Evolutionary conservation across 371 early-diverging fungal species (phyloP).

Genomic region (Dichotomocladium elegans): DNA sequence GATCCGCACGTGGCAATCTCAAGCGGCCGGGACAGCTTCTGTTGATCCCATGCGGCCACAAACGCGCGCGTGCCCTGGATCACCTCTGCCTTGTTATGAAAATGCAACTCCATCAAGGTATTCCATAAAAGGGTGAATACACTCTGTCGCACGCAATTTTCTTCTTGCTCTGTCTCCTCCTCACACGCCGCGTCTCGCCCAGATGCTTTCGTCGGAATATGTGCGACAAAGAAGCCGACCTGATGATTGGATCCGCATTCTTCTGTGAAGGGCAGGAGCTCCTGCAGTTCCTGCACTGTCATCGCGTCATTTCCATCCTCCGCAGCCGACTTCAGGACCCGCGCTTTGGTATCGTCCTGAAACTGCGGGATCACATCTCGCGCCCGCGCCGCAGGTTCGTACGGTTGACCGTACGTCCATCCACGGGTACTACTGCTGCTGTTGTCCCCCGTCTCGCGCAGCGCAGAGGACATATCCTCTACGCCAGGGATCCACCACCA

Average conservation of each 20-base stretch:
- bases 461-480: slow-evolving; percentile 37
- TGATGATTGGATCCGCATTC: slow-evolving; percentile 74
- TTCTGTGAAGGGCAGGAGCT: slow-evolving; percentile 64
- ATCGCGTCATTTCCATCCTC: slow-evolving; percentile 23
- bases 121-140: background rate
- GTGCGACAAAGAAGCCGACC: slow-evolving; percentile 56
- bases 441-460: slow-evolving; percentile 26
- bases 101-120: background rate
- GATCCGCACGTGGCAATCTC: background rate
- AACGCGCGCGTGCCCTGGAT: background rate
- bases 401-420: slow-evolving; percentile 68
- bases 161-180: too few relatives aligned
- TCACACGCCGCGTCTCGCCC: too few relatives aligned
- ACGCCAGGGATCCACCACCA: slow-evolving; percentile 67
- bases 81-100: background rate
- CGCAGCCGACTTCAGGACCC: slow-evolving; percentile 32
- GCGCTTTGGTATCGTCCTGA: slow-evolving; percentile 78
- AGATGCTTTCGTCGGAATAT: background rate
- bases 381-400: slow-evolving; percentile 35
- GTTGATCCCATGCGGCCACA: background rate
- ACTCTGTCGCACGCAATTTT: background rate
- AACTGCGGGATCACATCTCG: slow-evolving; percentile 64
- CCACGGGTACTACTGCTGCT: slow-evolving; percentile 5
- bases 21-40: background rate
- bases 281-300: slow-evolving; percentile 60